These are phyloP conservation scores for Apiotrichum gamsii DNA, from an alignment of 1,284 basidiomycete genomes.

Conservation along the genomic window DNA sequence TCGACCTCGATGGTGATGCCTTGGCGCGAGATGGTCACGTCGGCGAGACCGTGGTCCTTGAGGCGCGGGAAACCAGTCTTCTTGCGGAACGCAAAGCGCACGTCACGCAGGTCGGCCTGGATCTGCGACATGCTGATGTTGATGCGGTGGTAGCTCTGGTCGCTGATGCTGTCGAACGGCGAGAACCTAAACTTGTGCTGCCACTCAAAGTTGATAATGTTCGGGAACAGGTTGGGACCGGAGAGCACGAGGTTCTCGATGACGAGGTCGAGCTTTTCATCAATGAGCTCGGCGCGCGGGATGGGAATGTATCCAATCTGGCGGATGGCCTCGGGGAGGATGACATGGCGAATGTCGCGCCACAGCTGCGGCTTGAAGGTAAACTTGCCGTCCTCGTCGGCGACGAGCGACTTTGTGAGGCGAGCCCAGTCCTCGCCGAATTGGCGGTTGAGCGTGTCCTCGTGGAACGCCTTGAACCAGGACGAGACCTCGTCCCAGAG, in stretches of 20 bases:
- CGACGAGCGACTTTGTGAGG: constrained; percentile 72
- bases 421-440: constrained; percentile 79
- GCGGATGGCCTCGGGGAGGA: constrained; percentile 72
- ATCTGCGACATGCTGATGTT: constrained; percentile 72
- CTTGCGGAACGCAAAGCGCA: constrained; percentile 69
- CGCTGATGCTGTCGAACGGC: constrained; percentile 58
- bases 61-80: constrained; percentile 53
- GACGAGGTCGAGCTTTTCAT: constrained; percentile 76
- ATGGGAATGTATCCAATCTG: constrained; percentile 82
- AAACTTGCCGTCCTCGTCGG: constrained; percentile 68
- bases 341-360: constrained; percentile 73
- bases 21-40: constrained; percentile 75
- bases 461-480: constrained; percentile 77
- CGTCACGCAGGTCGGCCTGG: constrained; percentile 89
- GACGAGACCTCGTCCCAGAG: constrained; percentile 63
- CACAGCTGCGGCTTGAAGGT: constrained; percentile 85
- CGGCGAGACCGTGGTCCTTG: constrained; percentile 83
- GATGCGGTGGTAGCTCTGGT: constrained; percentile 61
- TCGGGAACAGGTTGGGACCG: constrained; percentile 56
- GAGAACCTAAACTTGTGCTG: constrained; percentile 78
- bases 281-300: constrained; percentile 84
- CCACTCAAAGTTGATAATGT: constrained; percentile 71
- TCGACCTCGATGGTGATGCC: constrained; percentile 50
- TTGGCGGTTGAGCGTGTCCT: constrained; percentile 74
- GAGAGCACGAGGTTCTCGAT: constrained; percentile 83